Base-by-base conservation (phyloP, 192 early-diverging fungal genomes). In the Coemansia sp. region DNA sequence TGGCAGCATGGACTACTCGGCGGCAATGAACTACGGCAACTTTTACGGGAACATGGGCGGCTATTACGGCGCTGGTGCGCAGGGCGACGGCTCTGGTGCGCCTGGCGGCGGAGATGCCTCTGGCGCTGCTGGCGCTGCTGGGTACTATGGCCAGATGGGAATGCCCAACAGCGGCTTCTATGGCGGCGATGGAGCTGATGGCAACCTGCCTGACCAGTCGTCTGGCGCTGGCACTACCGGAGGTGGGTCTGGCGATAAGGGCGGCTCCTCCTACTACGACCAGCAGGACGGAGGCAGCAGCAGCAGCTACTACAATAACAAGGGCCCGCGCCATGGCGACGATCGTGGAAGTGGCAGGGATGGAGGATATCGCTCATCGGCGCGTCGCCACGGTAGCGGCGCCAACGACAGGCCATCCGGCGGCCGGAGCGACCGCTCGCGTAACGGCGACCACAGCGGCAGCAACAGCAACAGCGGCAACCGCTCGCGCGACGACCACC, bases 131-230 rank as follows among this genome's bases (percentile, higher is more conserved):
- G 61, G 52, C 18, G 58, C 59, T 18, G 50, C 38, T 31, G 74
- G 61, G 6, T 74, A 74, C 68, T 75, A 75, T 59, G 73, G 41
- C 28, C 78, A 80, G 60, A 68, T 70, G 61, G 28, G 39, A 45
- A 77, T 77, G 76, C 59, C 65, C 37, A 66, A 35, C 20, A 48
- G 45, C 56, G 78, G 65, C 26, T 80, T 63, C 60, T 80, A 80
- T 28, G 66, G 62, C 65, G 65, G 42, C 38, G 45, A 37, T n/a
- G 52, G 62, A 6, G 20, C 35, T 7, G 62, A 64, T 10, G 77
- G 65, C 12, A 62, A 48, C 62, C 77, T 70, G 35, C 65, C 43
- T 45, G 68, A 74, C 50, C 59, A 57, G n/a, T 62, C 72, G 36
- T 53, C 21, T 6, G 56, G 36, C 16, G 61, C 14, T 9, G 65